Evolutionary conservation across 2,329 filamentous ascomycete species (phyloP), one percentile per base, ranked within the genome.

Genomic region (Colletotrichum coccodes): DNA sequence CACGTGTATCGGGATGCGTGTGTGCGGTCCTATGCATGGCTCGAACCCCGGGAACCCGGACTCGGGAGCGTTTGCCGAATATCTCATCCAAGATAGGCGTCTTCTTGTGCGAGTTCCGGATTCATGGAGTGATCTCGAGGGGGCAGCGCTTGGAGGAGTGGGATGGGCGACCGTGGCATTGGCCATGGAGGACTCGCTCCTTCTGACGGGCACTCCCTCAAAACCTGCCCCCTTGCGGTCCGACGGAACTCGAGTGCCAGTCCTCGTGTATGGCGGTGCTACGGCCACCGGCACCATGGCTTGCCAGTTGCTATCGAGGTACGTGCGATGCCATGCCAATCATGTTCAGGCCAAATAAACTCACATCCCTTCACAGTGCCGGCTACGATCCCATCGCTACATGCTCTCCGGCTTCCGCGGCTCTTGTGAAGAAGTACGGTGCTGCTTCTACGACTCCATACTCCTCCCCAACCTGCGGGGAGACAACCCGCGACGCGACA

Each of bases 251-350:
- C 53, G 9, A 6, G 38, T 56, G 11, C 73, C 75, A 1, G 74
- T 79, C 3, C 54, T 79, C 3, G 73, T 79, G 2, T 78, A 77
- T 23, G 77, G 76, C 6, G 77, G 71, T 4, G 73, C 70, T 0
- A 77, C 76, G 2, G 75, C 75, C 1, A 74, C 75, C 0, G 77
- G 76, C 2, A 76, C 72, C 0, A 75, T 77, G 67, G 75, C 76
- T 1, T 71, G 63, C 38, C 76, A 78, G 47, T n/a, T 78, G 4
- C 57, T 78, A 30, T 73, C 67, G 26, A 46, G 64, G 76, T 75
- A 40, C 64, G 73, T 72, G 16, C 1, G 64, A 61, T 12, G 21
- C 16, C n/a, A 26, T 34, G 11, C 4, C 9, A 32, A 26, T 7
- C 21, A 6, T 34, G 23, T 1, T 9, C 9, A 12, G 3, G 28